Evolutionary conservation across 176 grass and related monocot genomes (phyloP), one percentile per base, ranked within the genome.

Genomic region (Ensete ventricosum): DNA sequence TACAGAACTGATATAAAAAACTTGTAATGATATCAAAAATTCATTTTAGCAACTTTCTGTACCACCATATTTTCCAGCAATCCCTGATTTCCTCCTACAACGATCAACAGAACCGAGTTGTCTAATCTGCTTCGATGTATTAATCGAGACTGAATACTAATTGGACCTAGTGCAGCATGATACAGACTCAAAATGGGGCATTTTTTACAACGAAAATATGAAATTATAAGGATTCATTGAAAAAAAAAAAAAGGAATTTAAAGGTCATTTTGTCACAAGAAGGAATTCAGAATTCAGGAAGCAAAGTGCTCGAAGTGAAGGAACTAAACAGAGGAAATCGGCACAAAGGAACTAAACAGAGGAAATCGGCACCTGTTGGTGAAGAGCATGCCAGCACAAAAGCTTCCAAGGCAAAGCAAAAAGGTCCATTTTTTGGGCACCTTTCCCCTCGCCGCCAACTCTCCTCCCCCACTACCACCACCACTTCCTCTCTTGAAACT

Each of bases 391-490:
- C 77, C 77, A 24, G 70, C 64, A 22, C 77, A 79, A 14, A 79
- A 79, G 77, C 77, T 79, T 65, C 77, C 77, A 10, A 79, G 65
- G 24, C 77, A 79, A 55, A 79, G 77, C 16, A 79, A 43, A 70
- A 69, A 69, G 9, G 77, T 69, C 77, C 77, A 70, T 53, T 67
- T 69, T 69, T 68, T 79, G 8, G 77, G 70, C 24, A 79, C 26
- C 52, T 57, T 54, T 20, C 64, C 65, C 72, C 24, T 74, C 7
- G 53, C 53, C 72, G 24, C n/a, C 72, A 74, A 23, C 52, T 70
- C 77, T 19, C 63, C 64, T 23, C 51, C 76, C 11, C 65, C 49
- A 22, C 75, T 9, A 27, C 65, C 50, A 52, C 19, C 64, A 9
- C 64, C 53, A 21, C 52, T 55, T 57, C 7, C 53, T 26, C 77